Percentiles rank a stretch among this genome's conserved stretches.
Conservation (phyloP, 163 green algal species). For the Chlorella variabilis region DNA sequence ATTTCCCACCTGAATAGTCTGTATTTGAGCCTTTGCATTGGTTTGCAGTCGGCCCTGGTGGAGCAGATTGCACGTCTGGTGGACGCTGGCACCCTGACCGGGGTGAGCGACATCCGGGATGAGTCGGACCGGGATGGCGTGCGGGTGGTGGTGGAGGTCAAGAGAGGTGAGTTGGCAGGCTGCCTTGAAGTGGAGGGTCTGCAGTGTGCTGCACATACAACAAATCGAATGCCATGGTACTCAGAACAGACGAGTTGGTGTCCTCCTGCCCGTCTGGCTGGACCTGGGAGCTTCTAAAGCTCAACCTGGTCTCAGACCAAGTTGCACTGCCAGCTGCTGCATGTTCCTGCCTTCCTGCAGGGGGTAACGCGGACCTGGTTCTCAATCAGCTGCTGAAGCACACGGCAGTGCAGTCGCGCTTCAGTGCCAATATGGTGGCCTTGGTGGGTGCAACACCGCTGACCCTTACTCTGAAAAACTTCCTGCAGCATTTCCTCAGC, state of each 20-base stretch:
- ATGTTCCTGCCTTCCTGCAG: not conserved
- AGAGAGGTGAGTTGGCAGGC: conserved; percentile 38
- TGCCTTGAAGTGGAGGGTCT: no score
- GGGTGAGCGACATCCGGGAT: conserved; percentile 91
- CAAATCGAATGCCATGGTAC: no score
- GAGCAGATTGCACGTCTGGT: conserved; percentile 80
- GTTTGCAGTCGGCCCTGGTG: conserved; percentile 1
- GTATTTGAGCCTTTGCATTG: no score
- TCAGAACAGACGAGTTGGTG: no score
- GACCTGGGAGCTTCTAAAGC: no score
- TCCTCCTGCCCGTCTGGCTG: no score
- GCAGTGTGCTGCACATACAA: no score
- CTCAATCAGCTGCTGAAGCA: conserved; percentile 87
- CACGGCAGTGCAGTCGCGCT: conserved; percentile 80
- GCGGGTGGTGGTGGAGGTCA: conserved; percentile 93
- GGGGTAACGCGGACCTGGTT: conserved; percentile 63
- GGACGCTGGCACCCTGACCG: conserved; percentile 71
- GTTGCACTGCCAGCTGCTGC: not conserved
- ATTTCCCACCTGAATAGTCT: no score
- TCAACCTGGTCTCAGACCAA: no score
- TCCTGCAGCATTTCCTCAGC: conserved; percentile 84
- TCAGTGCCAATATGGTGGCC: conserved; percentile 82
- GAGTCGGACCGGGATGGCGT: conserved; percentile 92
- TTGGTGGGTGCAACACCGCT: conserved; percentile 73
- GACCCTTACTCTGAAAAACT: conserved; percentile 78